Percentiles rank a stretch among this genome's conserved stretches.
Conservation (phyloP, 2,329 filamentous ascomycete species). For the Ophiosphaerella herpotricha region DNA sequence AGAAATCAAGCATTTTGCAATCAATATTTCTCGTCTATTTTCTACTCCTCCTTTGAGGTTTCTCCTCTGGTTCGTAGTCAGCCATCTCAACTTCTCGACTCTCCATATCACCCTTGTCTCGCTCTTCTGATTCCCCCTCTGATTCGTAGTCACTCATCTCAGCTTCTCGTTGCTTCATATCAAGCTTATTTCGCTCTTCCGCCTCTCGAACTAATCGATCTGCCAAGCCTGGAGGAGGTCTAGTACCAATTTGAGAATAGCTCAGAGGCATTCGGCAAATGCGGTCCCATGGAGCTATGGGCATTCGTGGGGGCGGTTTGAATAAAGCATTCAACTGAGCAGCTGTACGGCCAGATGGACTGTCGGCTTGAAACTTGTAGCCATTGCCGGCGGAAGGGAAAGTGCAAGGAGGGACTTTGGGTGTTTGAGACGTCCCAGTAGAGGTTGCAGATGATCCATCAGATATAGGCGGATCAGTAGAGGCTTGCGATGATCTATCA, state of each 20-base stretch:
- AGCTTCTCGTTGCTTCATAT: not conserved
- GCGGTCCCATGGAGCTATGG: not conserved
- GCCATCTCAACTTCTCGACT: too few species aligned
- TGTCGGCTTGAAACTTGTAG: conserved; percentile 7
- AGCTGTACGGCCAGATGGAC: conserved; percentile 3
- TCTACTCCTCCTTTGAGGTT: too few species aligned
- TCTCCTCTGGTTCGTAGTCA: too few species aligned
- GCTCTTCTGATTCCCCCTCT: conserved; percentile 3
- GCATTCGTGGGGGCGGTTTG: not conserved
- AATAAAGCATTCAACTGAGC: conserved; percentile 2
- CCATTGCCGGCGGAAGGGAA: conserved; percentile 5
- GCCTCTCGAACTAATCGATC: not conserved
- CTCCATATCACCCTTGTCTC: too few species aligned
- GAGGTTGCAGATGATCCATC: too few species aligned
- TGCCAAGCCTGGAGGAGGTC: not conserved
- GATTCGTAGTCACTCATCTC: not conserved
- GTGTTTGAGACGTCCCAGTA: too few species aligned
- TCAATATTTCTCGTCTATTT: too few species aligned
- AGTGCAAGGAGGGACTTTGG: not conserved
- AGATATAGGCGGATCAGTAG: too few species aligned
- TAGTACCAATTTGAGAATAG: not conserved
- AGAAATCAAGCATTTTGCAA: too few species aligned
- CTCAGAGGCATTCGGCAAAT: not conserved
- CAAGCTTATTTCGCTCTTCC: not conserved
- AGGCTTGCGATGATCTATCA: too few species aligned